These are phyloP conservation scores for Stemphylium lycopersici DNA, from an alignment of 2,329 filamentous ascomycete genomes.

Conservation along the genomic window DNA sequence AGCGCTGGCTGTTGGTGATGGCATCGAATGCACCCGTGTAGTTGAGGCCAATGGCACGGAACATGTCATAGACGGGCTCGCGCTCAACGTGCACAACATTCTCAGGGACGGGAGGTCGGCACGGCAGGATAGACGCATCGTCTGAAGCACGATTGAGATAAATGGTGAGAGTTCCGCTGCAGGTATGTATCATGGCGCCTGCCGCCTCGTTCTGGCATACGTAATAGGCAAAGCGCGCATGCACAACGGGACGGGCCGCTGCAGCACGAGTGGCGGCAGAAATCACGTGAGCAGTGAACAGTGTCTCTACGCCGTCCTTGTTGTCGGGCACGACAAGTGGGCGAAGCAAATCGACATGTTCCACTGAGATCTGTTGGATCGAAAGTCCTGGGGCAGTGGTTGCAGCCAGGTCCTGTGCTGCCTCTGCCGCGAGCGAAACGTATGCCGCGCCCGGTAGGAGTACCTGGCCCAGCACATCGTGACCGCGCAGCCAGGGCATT, in stretches of 20 bases:
- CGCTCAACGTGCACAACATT: not conserved
- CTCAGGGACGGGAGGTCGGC: too few species aligned
- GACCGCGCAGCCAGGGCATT: not conserved
- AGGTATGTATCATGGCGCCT: not conserved
- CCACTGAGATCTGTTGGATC: not conserved
- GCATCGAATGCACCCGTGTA: not conserved
- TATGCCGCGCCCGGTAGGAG: not conserved
- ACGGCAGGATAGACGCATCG: not conserved
- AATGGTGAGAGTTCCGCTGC: not conserved
- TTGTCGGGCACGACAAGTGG: not conserved
- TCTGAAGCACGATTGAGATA: not conserved
- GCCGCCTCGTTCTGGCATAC: not conserved
- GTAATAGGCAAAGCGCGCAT: not conserved
- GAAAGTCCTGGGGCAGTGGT: not conserved
- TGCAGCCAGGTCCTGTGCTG: not conserved
- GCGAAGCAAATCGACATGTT: not conserved
- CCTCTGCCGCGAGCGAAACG: not conserved
- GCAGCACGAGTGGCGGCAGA: too few species aligned
- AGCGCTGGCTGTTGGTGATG: too few species aligned
- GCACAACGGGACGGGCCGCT: not conserved
- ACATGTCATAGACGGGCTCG: not conserved
- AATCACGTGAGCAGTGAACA: not conserved
- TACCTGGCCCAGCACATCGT: not conserved
- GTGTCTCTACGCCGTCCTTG: not conserved
- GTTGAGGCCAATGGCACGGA: not conserved